Conservation (phyloP, 805 yeast genomes). For the Metschnikowia amazonensis region DNA sequence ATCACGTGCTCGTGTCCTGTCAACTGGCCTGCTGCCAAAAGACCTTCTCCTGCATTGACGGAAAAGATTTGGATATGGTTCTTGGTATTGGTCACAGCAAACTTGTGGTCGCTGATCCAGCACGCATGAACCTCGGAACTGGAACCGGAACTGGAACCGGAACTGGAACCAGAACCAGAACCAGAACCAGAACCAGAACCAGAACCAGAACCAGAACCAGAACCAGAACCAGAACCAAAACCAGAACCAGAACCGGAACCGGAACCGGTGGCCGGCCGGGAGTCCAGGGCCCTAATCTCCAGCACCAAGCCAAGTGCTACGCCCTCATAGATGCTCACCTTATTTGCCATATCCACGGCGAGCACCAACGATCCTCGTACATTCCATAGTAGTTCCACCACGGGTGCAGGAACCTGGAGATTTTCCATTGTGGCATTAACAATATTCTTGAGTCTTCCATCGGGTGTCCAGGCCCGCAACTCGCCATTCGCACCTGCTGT, state of each 20-base stretch:
- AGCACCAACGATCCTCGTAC: slow-evolving; percentile 49
- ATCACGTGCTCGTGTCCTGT: slow-evolving; percentile 64
- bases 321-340: slow-evolving; percentile 62
- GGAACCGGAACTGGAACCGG: too few relatives aligned
- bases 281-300: slow-evolving; percentile 21
- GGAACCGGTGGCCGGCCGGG: not conserved
- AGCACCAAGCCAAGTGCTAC: slow-evolving; percentile 33
- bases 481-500: slow-evolving; percentile 72
- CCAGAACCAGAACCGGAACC: too few relatives aligned
- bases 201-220: too few relatives aligned
- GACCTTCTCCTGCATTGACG: slow-evolving; percentile 19
- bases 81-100: slow-evolving; percentile 63
- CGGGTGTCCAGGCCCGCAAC: slow-evolving; percentile 70
- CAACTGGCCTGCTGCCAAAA: slow-evolving; percentile 29
- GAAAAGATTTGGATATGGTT: slow-evolving; percentile 55
- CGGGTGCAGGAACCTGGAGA: slow-evolving; percentile 29
- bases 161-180: too few relatives aligned
- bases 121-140: slow-evolving; percentile 46
- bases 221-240: too few relatives aligned
- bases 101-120: slow-evolving; percentile 70
- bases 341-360: slow-evolving; percentile 49
- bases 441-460: slow-evolving; percentile 58
- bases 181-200: too few relatives aligned
- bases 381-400: slow-evolving; percentile 61
- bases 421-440: slow-evolving; percentile 23